A percentile compares a stretch with the other conserved stretches of the same genome.
Conservation (phyloP, 352 stramenopile genomes). For the Pythium sp. region DNA sequence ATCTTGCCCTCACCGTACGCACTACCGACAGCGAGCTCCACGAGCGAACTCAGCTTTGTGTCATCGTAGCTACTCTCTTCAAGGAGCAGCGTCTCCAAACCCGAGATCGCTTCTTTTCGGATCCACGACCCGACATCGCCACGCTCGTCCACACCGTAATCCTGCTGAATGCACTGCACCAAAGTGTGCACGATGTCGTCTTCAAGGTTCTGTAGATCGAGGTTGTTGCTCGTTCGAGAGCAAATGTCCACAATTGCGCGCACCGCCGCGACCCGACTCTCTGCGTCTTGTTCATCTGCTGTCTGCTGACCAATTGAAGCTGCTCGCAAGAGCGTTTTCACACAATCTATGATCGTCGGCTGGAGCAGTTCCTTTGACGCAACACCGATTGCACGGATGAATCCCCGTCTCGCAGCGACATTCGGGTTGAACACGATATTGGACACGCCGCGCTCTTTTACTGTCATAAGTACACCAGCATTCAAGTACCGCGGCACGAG, state of each 20-base stretch:
- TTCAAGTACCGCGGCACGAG: slow-evolving; percentile 65
- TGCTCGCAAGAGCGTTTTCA: slow-evolving; percentile 43
- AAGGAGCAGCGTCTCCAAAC: slow-evolving; percentile 80
- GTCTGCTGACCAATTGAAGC: slow-evolving; percentile 43
- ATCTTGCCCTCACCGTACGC: slow-evolving; percentile 48
- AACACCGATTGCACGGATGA: slow-evolving; percentile 45
- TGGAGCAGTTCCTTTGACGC: slow-evolving; percentile 37
- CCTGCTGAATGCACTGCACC: slow-evolving; percentile 81
- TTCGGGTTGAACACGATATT: slow-evolving; percentile 66
- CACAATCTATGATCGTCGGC: slow-evolving; percentile 21
- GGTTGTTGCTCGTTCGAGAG: slow-evolving; percentile 43
- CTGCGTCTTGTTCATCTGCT: slow-evolving; percentile 87
- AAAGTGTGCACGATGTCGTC: slow-evolving; percentile 81
- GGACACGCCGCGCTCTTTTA: slow-evolving; percentile 26
- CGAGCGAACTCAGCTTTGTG: slow-evolving; percentile 35
- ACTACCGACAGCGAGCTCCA: slow-evolving; percentile 28
- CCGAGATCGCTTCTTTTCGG: slow-evolving; percentile 92
- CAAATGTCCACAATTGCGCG: slow-evolving; percentile 87
- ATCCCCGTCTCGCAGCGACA: slow-evolving; percentile 88
- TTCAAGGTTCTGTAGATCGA: slow-evolving; percentile 43
- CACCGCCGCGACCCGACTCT: slow-evolving; percentile 94
- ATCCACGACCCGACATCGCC: slow-evolving; percentile 99
- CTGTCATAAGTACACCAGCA: slow-evolving; percentile 36
- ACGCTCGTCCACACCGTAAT: slow-evolving; percentile 97
- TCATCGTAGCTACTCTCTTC: slow-evolving; percentile 27